Base-by-base conservation (phyloP, 345 rosid species). In the Clausena lansium region DNA sequence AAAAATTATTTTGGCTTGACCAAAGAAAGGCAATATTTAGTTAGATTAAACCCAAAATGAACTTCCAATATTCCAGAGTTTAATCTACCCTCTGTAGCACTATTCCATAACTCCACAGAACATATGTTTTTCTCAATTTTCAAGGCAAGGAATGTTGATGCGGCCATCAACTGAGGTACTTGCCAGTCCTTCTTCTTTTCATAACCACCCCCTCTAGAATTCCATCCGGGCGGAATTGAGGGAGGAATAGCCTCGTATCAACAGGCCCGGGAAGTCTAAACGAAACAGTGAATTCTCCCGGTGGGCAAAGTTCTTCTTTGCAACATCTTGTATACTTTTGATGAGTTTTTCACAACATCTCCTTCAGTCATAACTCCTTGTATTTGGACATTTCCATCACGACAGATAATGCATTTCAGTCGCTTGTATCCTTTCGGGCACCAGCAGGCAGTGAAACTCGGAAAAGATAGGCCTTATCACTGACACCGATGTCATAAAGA, bases 381-480 rank as follows among this genome's bases (percentile, higher is more conserved):
- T 68, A 93, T 82, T 57, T 79, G 72, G 75, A 95, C 92, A 78
- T 75, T 86, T 33, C 98, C 98, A 66, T 88, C 82, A 6, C 82
- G 79, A 73, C 80, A 74, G 28, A 93, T 85, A 70, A 84, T 89
- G 47, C 92, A 90, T 78, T 77, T 88, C 59, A 93, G 28, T 85
- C 88, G 89, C 97, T 80, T 82, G 76, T 83, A 77, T 88, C 83
- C 59, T 81, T 91, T 71, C 77, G 81, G 45, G 86, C 73, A 59
- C 98, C n/a, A n/a, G n/a, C 92, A 3, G 98, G 93, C 79, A 95
- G 78, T 33, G 89, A 83, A 73, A 95, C 88, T 55, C 95, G 80
- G 78, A 93, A 93, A 64, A 95, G 65, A 78, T 86, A 95, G 22
- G 97, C 92, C 36, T 59, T 52, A 65, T 88, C 91, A 76, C 91